phyloP scores from a whole-genome alignment of 257 asterid genomes.

The Voacanga thouarsii region DNA sequence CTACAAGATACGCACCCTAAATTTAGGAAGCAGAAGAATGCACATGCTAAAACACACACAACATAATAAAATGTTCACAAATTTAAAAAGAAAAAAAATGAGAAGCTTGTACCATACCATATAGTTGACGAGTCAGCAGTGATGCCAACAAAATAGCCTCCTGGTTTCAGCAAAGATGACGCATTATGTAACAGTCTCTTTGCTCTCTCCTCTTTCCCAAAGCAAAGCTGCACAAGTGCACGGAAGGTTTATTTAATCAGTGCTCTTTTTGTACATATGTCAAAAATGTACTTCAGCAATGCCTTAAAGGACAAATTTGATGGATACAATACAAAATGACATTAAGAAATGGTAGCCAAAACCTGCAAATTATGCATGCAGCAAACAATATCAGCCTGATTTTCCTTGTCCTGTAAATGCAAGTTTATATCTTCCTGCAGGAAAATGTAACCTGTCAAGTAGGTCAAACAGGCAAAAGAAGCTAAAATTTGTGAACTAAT shows the following conservation, averaged over 20 bases:
- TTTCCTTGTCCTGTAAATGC: slow-evolving; percentile 68
- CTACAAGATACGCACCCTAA: neutral
- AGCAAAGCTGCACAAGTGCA: slow-evolving; percentile 57
- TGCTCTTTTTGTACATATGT: neutral
- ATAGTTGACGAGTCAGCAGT: slow-evolving; percentile 98
- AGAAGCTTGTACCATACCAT: slow-evolving; percentile 52
- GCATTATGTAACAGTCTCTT: slow-evolving; percentile 74
- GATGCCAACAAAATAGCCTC: slow-evolving; percentile 95
- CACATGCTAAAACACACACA: neutral
- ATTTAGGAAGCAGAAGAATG: neutral
- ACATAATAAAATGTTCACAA: neutral
- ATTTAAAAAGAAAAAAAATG: neutral
- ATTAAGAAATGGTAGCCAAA: slow-evolving; percentile 5
- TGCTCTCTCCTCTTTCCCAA: slow-evolving; percentile 84
- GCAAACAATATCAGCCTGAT: slow-evolving; percentile 73
- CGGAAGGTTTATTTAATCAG: neutral
- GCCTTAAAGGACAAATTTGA: slow-evolving; percentile 15
- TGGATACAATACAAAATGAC: slow-evolving; percentile 3
- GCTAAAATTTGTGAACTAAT: neutral
- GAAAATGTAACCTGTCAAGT: slow-evolving; percentile 19
- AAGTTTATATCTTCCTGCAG: slow-evolving; percentile 70
- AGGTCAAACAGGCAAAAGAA: neutral
- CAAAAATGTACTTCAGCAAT: neutral
- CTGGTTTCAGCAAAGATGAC: slow-evolving; percentile 87
- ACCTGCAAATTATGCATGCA: slow-evolving; percentile 98